Evolutionary conservation across 163 green algal species (phyloP).

Genomic region (Trebouxiophyceae sp.): DNA sequence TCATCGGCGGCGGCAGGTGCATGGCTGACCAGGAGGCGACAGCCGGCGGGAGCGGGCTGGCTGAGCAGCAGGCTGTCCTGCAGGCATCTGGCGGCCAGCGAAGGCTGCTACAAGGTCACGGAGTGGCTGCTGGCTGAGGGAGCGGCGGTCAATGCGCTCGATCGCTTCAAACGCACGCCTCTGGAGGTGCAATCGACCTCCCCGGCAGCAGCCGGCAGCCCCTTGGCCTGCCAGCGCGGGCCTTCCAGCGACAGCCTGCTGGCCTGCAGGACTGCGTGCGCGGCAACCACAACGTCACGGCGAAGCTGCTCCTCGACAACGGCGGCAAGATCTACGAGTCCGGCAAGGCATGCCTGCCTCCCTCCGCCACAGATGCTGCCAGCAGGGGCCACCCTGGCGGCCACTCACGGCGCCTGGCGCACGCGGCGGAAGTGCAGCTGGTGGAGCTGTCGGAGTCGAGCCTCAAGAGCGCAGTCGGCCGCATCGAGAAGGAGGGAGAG

Average conservation of each 20-base stretch:
- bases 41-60: neutral
- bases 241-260: too few relatives aligned
- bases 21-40: neutral
- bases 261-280: slow-evolving; percentile 66
- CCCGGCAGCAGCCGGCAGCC: too few relatives aligned
- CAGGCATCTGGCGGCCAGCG: slow-evolving; percentile 75
- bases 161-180: slow-evolving; percentile 76
- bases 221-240: too few relatives aligned
- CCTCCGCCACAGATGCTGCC: too few relatives aligned
- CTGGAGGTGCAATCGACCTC: slow-evolving; percentile 82
- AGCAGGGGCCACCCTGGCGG: too few relatives aligned
- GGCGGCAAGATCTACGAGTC: slow-evolving; percentile 58
- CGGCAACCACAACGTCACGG: slow-evolving; percentile 69
- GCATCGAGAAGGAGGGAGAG: slow-evolving; percentile 49
- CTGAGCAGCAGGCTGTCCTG: slow-evolving; percentile 2
- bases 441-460: slow-evolving; percentile 40
- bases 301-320: slow-evolving; percentile 61
- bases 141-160: slow-evolving; percentile 59
- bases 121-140: slow-evolving; percentile 76
- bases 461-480: slow-evolving; percentile 49
- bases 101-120: slow-evolving; percentile 68
- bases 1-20: too few relatives aligned
- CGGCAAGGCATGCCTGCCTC: slow-evolving; percentile 18
- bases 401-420: too few relatives aligned
- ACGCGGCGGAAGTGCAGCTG: too few relatives aligned